Evolutionary conservation across 257 asterid species (phyloP).

Genomic region (Asclepias syriaca): DNA sequence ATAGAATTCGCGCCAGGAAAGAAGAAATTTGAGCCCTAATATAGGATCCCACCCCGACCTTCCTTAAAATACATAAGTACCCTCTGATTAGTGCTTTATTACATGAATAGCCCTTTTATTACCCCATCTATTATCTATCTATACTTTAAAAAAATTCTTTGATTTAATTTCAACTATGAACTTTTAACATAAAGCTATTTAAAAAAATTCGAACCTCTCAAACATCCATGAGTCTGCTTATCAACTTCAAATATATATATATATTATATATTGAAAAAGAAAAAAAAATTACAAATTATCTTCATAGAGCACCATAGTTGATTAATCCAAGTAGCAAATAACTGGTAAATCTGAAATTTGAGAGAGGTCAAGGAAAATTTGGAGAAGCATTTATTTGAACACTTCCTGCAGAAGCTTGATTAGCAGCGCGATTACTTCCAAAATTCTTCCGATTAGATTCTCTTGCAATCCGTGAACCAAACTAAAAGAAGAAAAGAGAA

Average conservation of each 20-base stretch:
- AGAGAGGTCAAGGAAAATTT: neutral
- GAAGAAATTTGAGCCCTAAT: constrained; percentile 29
- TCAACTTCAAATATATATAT: no score
- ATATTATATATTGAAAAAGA: no score
- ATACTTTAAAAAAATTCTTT: no score
- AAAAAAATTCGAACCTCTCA: no score
- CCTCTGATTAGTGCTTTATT: neutral
- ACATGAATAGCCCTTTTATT: neutral
- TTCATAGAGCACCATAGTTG: no score
- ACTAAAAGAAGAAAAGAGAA: constrained; percentile 32
- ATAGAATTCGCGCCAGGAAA: constrained; percentile 31
- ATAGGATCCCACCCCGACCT: constrained; percentile 8
- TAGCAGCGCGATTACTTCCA: constrained; percentile 96
- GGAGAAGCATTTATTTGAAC: constrained; percentile 35
- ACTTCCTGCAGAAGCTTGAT: constrained; percentile 94
- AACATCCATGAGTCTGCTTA: no score
- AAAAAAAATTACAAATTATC: no score
- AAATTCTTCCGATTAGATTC: constrained; percentile 84
- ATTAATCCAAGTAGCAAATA: no score
- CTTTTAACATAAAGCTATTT: no score
- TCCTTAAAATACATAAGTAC: neutral
- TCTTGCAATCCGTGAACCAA: constrained; percentile 89
- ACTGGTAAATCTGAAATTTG: no score
- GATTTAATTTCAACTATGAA: no score
- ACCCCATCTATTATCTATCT: no score